Evolutionary conservation across 805 yeast species (phyloP), one percentile per base, ranked within the genome.

Genomic region (Candida argentea): DNA sequence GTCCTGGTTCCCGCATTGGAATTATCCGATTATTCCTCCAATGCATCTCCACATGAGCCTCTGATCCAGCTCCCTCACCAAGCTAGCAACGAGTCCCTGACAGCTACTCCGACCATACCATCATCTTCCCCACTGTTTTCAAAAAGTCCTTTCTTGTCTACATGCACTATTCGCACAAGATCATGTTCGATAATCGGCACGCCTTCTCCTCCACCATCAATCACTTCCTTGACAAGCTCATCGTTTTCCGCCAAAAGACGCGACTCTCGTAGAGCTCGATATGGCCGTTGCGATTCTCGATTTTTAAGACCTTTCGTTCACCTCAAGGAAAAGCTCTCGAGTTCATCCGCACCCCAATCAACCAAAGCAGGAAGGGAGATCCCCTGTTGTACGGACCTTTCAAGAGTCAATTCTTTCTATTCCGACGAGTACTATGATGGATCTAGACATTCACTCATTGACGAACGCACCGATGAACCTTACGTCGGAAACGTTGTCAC

Each of bases 401-500:
- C 50, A 3, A 50, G 52, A 14, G 47, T 53, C 22, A 53, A 55
- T 16, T 42, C 32, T 11, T 43, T 38, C 11, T 61, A 48, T 37
- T 46, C 43, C 21, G 57, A 48, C 29, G 46, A 46, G 12, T 47
- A 48, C 32, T 48, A 51, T 32, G 48, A 48, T 28, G 23, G 29
- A 1, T 17, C 23, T 5, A 28, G 25, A 3, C 43, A 51, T 17
- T 47, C 57, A 2, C 54, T 78, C 20, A 43, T 77, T 2, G 97
- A 89, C 51, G 91, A 80, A 46, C 64, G 95, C 35, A 70, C 67
- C 5, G 52, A 62, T 5, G 63, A 49, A 23, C 75, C 84, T 0
- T 89, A 79, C 50, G 43, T 67, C 31, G 51, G 66, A 33, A 91
- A 91, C 51, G 42, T 65, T 16, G 78, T 91, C 34, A 82, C 93